phyloP scores from a whole-genome alignment of 495 filamentous ascomycete species.

The Rusavskia elegans region DNA sequence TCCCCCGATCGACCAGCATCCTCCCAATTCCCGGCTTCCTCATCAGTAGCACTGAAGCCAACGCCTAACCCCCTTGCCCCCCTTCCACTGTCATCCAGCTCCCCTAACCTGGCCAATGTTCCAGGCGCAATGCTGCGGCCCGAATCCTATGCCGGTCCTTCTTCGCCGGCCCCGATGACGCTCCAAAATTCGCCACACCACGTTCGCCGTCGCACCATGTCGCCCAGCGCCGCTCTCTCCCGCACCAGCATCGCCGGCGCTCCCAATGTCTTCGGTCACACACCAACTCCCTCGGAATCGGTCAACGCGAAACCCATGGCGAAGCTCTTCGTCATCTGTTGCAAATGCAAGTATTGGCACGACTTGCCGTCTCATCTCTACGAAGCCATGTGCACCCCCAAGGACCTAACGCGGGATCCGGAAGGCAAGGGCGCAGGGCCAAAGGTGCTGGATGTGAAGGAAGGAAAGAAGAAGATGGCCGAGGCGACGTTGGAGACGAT shows the following conservation, averaged over 20 bases:
- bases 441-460: conserved; percentile 19
- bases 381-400: conserved; percentile 52
- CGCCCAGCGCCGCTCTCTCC: neutral
- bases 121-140: conserved; percentile 9
- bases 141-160: neutral
- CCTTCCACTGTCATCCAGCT: neutral
- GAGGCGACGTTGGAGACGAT: conserved; percentile 23
- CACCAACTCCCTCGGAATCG: neutral
- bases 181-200: no score
- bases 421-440: conserved; percentile 1
- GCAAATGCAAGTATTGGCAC: conserved; percentile 66
- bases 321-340: conserved; percentile 71
- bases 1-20: conserved; percentile 1
- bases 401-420: conserved; percentile 21
- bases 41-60: neutral
- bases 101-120: conserved; percentile 8
- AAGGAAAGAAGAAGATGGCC: neutral
- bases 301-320: conserved; percentile 35
- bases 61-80: neutral
- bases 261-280: neutral
- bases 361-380: conserved; percentile 64
- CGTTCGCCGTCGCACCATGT: neutral
- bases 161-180: neutral
- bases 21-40: conserved; percentile 1
- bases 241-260: neutral